phyloP scores from a whole-genome alignment of 306 rosid genomes.

The Casuarina equisetifolia region DNA sequence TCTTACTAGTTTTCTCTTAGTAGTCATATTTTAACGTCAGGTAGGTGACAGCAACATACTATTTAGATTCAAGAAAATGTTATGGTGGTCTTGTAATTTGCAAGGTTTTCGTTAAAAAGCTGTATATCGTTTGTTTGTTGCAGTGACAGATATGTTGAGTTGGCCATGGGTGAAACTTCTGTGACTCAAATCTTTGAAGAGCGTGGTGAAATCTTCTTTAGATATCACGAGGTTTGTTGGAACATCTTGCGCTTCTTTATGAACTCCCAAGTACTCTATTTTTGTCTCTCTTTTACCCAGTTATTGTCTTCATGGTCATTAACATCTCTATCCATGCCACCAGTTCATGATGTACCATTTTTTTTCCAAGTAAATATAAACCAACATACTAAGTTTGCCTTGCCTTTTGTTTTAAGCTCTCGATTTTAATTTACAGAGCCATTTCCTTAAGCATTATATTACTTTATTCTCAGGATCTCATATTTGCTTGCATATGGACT shows the following conservation, averaged over 20 bases:
- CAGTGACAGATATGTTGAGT: slow-evolving; percentile 27
- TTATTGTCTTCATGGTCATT: background rate
- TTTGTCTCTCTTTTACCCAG: background rate
- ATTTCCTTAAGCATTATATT: background rate
- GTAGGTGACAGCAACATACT: background rate
- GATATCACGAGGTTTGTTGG: slow-evolving; percentile 27
- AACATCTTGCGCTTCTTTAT: background rate
- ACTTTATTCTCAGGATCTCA: background rate
- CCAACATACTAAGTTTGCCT: background rate
- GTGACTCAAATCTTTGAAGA: slow-evolving; percentile 25
- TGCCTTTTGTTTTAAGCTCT: background rate
- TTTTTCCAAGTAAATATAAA: background rate
- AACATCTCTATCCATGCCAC: background rate
- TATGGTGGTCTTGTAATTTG: background rate
- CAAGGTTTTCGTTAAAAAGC: background rate
- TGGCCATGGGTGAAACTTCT: slow-evolving; percentile 19
- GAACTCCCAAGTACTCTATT: background rate
- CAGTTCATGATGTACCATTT: background rate
- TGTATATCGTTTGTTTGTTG: background rate
- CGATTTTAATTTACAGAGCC: background rate
- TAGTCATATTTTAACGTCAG: background rate
- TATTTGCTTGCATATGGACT: background rate
- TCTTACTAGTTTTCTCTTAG: background rate
- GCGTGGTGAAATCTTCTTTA: slow-evolving; percentile 27
- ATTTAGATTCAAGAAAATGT: background rate